These are phyloP conservation scores for Vicia faba DNA, from an alignment of 306 rosid species.

Conservation along the genomic window DNA sequence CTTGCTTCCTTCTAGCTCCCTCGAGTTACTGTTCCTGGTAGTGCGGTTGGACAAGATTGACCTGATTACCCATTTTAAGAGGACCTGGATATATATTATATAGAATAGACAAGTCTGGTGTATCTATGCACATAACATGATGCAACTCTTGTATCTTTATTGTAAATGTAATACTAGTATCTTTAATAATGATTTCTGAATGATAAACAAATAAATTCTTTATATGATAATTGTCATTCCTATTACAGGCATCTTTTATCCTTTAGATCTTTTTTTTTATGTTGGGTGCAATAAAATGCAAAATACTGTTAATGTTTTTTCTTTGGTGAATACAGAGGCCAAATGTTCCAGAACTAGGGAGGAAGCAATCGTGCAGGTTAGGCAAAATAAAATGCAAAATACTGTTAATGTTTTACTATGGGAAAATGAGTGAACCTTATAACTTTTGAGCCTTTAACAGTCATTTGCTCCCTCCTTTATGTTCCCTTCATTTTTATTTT, in stretches of 20 bases:
- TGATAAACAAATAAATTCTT: constrained; percentile 32
- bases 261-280: constrained; percentile 12
- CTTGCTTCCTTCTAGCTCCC: constrained; percentile 40
- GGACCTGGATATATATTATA: constrained; percentile 5
- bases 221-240: constrained; percentile 27
- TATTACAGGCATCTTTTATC: constrained; percentile 19
- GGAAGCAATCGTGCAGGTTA: constrained; percentile 29
- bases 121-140: constrained; percentile 41
- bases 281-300: constrained; percentile 31
- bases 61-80: constrained; percentile 35
- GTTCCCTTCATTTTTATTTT: not conserved
- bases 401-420: constrained; percentile 7
- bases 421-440: constrained; percentile 22
- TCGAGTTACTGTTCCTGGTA: constrained; percentile 41
- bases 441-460: constrained; percentile 16
- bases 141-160: constrained; percentile 34
- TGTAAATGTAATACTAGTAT: constrained; percentile 35
- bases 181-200: constrained; percentile 21
- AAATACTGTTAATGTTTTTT: constrained; percentile 8
- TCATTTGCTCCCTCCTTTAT: constrained; percentile 10
- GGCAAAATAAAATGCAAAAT: constrained; percentile 31
- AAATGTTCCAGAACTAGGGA: constrained; percentile 39
- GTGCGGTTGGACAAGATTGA: constrained; percentile 32
- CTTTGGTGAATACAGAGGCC: constrained; percentile 38
- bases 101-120: constrained; percentile 36